These are phyloP conservation scores for Phlebopus sp. DNA, from an alignment of 1,284 basidiomycete genomes.

Conservation along the genomic window DNA sequence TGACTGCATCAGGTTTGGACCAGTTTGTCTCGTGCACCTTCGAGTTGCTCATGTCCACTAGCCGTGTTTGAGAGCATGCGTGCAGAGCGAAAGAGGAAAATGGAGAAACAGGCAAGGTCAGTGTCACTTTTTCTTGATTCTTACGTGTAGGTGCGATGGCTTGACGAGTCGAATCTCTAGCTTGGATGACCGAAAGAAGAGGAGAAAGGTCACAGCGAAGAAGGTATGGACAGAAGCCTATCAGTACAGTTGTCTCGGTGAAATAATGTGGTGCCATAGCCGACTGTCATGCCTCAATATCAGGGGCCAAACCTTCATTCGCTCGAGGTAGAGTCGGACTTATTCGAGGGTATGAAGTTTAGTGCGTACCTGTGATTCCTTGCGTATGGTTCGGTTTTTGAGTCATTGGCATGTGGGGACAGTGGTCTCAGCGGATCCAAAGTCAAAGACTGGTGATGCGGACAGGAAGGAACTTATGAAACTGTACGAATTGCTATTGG, in stretches of 20 bases:
- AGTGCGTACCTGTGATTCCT: slow-evolving; percentile 47
- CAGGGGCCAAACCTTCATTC: slow-evolving; percentile 60
- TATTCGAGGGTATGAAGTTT: slow-evolving; percentile 78
- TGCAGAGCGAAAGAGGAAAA: slow-evolving; percentile 67
- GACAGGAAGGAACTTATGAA: slow-evolving; percentile 65
- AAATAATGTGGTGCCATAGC: slow-evolving; percentile 34
- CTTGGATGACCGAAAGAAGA: slow-evolving; percentile 53
- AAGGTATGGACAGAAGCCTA: slow-evolving; percentile 40
- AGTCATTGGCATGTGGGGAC: slow-evolving; percentile 1
- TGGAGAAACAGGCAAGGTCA: slow-evolving; percentile 58
- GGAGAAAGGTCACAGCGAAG: slow-evolving; percentile 53
- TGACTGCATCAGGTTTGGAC: slow-evolving; percentile 59
- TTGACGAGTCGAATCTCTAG: slow-evolving; percentile 33
- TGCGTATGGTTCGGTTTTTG: neutral
- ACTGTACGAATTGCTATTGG: slow-evolving; percentile 45
- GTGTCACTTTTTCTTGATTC: slow-evolving; percentile 3
- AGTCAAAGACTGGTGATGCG: slow-evolving; percentile 62
- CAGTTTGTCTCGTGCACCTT: neutral
- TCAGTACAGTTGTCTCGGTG: neutral
- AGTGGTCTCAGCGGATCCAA: slow-evolving; percentile 80
- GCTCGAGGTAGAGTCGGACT: slow-evolving; percentile 53
- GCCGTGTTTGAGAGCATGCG: slow-evolving; percentile 56
- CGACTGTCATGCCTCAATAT: slow-evolving; percentile 62
- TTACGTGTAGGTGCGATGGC: neutral
- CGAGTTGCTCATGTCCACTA: slow-evolving; percentile 19